phyloP scores from a whole-genome alignment of 2,329 filamentous ascomycete species.

The Pseudogymnoascus pannorum region DNA sequence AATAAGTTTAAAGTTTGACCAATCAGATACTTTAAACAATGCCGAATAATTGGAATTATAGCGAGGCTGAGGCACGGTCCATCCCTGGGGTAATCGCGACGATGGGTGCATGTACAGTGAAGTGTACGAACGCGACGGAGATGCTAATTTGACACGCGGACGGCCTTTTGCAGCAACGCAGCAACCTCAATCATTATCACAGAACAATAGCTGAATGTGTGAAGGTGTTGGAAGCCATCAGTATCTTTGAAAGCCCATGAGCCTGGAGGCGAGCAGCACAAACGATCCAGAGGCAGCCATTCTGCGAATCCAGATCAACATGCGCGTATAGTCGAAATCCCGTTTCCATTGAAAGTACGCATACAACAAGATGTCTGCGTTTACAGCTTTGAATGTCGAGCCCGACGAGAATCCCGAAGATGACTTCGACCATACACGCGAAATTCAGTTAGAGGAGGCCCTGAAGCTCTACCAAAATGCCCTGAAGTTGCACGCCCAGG shows the following conservation, averaged over 20 bases:
- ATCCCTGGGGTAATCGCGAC: neutral
- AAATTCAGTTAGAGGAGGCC: constrained; percentile 88
- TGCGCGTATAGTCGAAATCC: neutral
- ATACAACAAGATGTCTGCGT: constrained; percentile 40
- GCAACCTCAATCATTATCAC: neutral
- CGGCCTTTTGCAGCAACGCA: neutral
- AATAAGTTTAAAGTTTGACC: neutral
- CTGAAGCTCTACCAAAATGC: constrained; percentile 90
- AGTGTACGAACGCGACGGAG: neutral
- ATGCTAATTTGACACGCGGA: constrained; percentile 2
- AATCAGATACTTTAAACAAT: neutral
- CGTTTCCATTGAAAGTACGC: neutral
- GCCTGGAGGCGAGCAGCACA: neutral
- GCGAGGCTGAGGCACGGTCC: neutral
- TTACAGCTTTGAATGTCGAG: constrained; percentile 88
- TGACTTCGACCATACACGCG: constrained; percentile 89
- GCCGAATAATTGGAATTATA: neutral
- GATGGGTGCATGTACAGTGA: neutral
- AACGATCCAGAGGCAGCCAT: neutral
- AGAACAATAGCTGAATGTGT: neutral
- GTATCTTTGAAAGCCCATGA: neutral
- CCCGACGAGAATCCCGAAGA: constrained; percentile 85
- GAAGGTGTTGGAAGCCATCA: neutral
- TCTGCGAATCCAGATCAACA: neutral
- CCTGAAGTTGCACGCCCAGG: constrained; percentile 84